Base-by-base conservation (phyloP, 1,284 basidiomycete species). In the Paramarasmius palmivorus region DNA sequence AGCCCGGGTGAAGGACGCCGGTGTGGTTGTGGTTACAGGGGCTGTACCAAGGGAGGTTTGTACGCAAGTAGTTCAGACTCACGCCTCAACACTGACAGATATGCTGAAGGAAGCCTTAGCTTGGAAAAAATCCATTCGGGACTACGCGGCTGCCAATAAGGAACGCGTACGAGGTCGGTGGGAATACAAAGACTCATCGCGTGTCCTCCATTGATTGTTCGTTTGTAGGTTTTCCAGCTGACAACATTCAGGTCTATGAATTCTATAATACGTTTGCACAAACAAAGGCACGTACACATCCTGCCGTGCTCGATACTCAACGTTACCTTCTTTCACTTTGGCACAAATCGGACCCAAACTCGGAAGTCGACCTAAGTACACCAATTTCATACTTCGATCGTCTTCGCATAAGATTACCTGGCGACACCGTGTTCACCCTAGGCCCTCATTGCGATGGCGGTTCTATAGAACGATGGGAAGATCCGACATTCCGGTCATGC, bases 391-490 rank as follows among this genome's bases (percentile, higher is more conserved):
- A 93, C 67, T 88, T 82, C 52, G 92, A 93, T 68, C 76, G 91
- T 9, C 71, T 93, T 20, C 77, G 90, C 1, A 88, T 93, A 41
- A 78, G 91, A 4, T 77, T 77, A 32, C 89, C 90, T 0, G 90
- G 91, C 0, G 89, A 90, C 59, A 68, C 74, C 7, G 74, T 77
- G 39, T 82, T 83, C 57, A 70, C 73, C 0, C 71, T 92, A 3
- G 88, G 86, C 0, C 83, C 90, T 3, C 90, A 93, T 62, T 76
- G 90, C 45, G 91, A 93, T 63, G 86, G 86, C 0, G 90, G 90
- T 0, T 78, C 82, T 4, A 71, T 92, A 5, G 90, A 93, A 68
- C 71, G 88, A 0, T 93, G 91, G 90, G 90, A 93, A 66, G 90
- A 92, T 65, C 68, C 73, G 0, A 70, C 65, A 1, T 89, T 84